Percentiles rank a stretch among this genome's conserved stretches.
Conservation (phyloP, 2,329 filamentous ascomycete genomes). For the Scytalidium lignicola region DNA sequence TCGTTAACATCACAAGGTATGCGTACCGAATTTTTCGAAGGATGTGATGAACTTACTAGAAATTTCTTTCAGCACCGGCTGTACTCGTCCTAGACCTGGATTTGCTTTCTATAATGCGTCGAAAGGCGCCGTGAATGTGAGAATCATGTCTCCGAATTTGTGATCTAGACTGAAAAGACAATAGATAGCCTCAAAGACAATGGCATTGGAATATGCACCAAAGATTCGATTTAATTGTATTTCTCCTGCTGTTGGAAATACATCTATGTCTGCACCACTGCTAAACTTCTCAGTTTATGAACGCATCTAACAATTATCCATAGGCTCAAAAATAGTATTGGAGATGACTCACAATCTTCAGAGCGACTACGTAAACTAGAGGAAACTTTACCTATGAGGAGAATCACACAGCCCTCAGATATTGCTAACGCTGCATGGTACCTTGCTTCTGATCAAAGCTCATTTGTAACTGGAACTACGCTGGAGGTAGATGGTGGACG, state of each 20-base stretch:
- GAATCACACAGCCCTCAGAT: slow-evolving; percentile 9
- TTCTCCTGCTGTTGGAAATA: slow-evolving; percentile 11
- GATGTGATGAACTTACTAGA: too few species aligned
- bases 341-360: neutral
- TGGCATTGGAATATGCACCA: slow-evolving; percentile 13
- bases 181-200: slow-evolving; percentile 9
- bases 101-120: slow-evolving; percentile 14
- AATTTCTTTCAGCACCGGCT: slow-evolving; percentile 8
- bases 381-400: slow-evolving; percentile 9
- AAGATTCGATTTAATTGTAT: slow-evolving; percentile 13
- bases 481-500: slow-evolving; percentile 11
- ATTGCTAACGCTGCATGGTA: slow-evolving; percentile 14
- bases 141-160: neutral
- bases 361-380: neutral
- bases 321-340: neutral
- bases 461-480: slow-evolving; percentile 3
- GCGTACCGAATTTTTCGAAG: neutral
- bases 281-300: neutral
- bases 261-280: slow-evolving; percentile 10
- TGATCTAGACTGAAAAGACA: neutral
- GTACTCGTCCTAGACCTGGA: slow-evolving; percentile 10
- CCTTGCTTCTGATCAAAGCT: slow-evolving; percentile 9
- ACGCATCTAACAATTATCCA: neutral
- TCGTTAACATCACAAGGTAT: slow-evolving; percentile 10
- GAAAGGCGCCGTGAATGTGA: slow-evolving; percentile 10